Evolutionary conservation across 257 asterid genomes (phyloP).

Genomic region (Plantago major): DNA sequence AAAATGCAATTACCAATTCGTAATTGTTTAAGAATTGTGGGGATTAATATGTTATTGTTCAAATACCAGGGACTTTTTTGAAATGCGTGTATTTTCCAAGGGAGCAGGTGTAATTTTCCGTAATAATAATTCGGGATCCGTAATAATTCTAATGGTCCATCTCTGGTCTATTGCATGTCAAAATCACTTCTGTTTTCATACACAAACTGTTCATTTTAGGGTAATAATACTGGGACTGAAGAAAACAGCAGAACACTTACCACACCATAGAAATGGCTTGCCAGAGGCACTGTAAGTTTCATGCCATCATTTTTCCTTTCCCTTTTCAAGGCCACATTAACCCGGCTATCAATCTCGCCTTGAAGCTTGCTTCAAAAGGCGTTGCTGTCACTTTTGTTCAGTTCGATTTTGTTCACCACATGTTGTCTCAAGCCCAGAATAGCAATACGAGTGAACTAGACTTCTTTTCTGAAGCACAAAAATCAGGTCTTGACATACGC

Average conservation of each 20-base stretch:
- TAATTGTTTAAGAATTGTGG: too few species aligned
- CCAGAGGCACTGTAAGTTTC: slow-evolving; percentile 19
- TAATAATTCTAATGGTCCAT: too few species aligned
- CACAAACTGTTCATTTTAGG: too few species aligned
- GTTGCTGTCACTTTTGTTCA: slow-evolving; percentile 29
- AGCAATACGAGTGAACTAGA: slow-evolving; percentile 6
- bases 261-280: not conserved
- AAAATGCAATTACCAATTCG: too few species aligned
- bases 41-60: too few species aligned
- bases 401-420: slow-evolving; percentile 32
- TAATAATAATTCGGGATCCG: too few species aligned
- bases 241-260: too few species aligned
- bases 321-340: slow-evolving; percentile 50
- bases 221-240: not conserved
- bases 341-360: slow-evolving; percentile 39
- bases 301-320: slow-evolving; percentile 39
- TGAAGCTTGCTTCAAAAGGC: slow-evolving; percentile 27
- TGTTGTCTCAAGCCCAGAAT: slow-evolving; percentile 26
- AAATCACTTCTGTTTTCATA: too few species aligned
- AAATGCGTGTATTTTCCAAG: too few species aligned
- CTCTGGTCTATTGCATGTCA: too few species aligned
- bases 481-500: slow-evolving; percentile 43
- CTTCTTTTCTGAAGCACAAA: slow-evolving; percentile 26
- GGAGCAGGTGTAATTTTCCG: too few species aligned
- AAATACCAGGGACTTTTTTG: too few species aligned